phyloP scores from a whole-genome alignment of 2,329 filamentous ascomycete genomes.

The Aureobasidium subglaciale region DNA sequence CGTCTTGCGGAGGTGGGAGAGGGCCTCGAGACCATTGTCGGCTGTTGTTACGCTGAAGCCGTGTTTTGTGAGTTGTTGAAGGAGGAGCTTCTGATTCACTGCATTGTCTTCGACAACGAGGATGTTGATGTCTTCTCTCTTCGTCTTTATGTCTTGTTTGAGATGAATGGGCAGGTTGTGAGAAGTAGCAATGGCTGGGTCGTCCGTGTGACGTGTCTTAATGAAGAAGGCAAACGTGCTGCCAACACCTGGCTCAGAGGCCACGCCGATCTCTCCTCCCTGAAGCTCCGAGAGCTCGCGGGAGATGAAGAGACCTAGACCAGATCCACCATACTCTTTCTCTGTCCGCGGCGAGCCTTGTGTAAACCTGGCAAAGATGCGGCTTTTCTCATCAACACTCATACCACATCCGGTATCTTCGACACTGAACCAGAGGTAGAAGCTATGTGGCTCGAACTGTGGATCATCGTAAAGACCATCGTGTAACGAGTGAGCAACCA shows the following conservation, averaged over 20 bases:
- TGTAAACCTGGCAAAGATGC: conserved; percentile 61
- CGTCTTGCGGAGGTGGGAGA: conserved; percentile 28
- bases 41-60: conserved; percentile 33
- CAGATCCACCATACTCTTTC: conserved; percentile 59
- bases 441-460: conserved; percentile 3
- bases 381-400: conserved; percentile 29
- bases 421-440: conserved; percentile 21
- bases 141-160: neutral
- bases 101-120: conserved; percentile 33
- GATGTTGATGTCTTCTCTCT: neutral
- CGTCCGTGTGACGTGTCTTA: conserved; percentile 40
- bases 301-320: conserved; percentile 63
- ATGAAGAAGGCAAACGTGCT: conserved; percentile 64
- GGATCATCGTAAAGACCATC: conserved; percentile 10
- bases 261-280: conserved; percentile 62
- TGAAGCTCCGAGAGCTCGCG: conserved; percentile 60
- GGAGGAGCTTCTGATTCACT: conserved; percentile 35
- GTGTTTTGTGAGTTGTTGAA: conserved; percentile 31
- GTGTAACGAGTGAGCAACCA: conserved; percentile 17
- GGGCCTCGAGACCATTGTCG: conserved; percentile 31
- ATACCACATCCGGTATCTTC: conserved; percentile 31
- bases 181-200: neutral
- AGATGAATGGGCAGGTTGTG: neutral
- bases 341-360: conserved; percentile 62
- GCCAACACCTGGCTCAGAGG: conserved; percentile 50